phyloP scores from a whole-genome alignment of 306 rosid species.

The Malus domestica region ASM211411v1 NC_041790.1:32608001-32608500 shows the following conservation, averaged over 20 bases:
- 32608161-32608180: slow-evolving; percentile 82
- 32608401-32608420: slow-evolving; percentile 94
- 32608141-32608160: slow-evolving; percentile 63
- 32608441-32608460: slow-evolving; percentile 70
- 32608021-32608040: slow-evolving; percentile 96
- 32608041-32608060: slow-evolving; percentile 77
- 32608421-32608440: slow-evolving; percentile 93
- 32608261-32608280: slow-evolving; percentile 81
- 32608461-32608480: slow-evolving; percentile 53
- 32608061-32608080: slow-evolving; percentile 81
- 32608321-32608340: slow-evolving; percentile 93
- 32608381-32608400: slow-evolving; percentile 97
- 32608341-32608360: slow-evolving; percentile 92
- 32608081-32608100: slow-evolving; percentile 19
- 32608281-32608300: slow-evolving; percentile 77
- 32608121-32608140: slow-evolving; percentile 45
- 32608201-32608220: slow-evolving; percentile 71
- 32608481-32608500: slow-evolving; percentile 74
- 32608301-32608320: slow-evolving; percentile 79
- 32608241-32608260: slow-evolving; percentile 66
- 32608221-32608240: slow-evolving; percentile 78
- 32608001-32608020: slow-evolving; percentile 90
- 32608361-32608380: slow-evolving; percentile 93
- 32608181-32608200: slow-evolving; percentile 67
- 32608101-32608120: slow-evolving; percentile 46